Conservation (phyloP, 306 rosid genomes). For the Trifolium repens region DNA sequence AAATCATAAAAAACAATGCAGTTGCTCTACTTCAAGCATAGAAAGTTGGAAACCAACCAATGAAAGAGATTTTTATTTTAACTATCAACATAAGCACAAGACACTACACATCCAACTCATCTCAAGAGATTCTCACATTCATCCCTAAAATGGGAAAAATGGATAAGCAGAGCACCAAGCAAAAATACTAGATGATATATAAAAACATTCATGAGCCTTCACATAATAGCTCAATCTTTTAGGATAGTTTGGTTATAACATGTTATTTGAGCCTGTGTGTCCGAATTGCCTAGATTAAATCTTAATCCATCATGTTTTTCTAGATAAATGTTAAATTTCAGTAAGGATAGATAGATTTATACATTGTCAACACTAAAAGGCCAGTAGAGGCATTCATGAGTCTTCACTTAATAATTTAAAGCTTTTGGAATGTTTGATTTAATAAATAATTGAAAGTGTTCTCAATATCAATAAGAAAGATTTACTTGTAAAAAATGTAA, state of each 20-base stretch:
- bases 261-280: neutral
- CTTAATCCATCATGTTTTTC: neutral
- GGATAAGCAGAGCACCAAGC: neutral
- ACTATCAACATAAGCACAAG: constrained; percentile 21
- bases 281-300: neutral
- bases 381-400: neutral
- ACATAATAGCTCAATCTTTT: neutral
- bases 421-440: neutral
- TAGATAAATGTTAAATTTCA: neutral
- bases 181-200: neutral
- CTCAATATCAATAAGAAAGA: neutral
- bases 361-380: neutral
- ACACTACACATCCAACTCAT: constrained; percentile 33
- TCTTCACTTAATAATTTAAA: no score
- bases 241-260: constrained; percentile 1
- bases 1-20: no score
- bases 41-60: constrained; percentile 9
- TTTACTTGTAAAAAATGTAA: constrained; percentile 18
- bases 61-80: neutral
- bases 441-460: neutral
- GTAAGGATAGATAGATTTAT: neutral
- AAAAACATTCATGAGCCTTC: constrained; percentile 4
- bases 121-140: neutral
- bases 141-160: neutral
- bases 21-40: neutral